Evolutionary conservation across 257 asterid genomes (phyloP), one percentile per base, ranked within the genome.

Genomic region (Jasminum sambac): DNA sequence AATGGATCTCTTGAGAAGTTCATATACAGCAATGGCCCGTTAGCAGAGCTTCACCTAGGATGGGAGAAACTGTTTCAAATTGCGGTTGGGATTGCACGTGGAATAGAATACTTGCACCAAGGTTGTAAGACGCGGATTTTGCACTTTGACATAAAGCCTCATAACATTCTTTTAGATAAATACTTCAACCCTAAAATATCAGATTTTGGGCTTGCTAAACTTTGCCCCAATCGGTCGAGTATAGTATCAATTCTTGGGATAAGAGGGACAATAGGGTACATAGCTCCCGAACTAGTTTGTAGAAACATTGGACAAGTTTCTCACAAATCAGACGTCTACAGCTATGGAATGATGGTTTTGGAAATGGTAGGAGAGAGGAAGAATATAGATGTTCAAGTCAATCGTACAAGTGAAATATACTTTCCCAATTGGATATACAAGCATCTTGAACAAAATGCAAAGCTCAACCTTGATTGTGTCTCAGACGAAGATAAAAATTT

Each of bases 61-160:
- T 38, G 72, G 75, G 72, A 52, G 5, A 73, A 48, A 40, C 11
- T 76, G 71, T 73, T 58, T 5, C 11, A 42, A 58, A 80, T 80
- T 36, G 71, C 84, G 0, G 37, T 70, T 23, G 80, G 80, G 2
- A 70, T 74, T n/a, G 80, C 67, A 34, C 64, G 62, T 23, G 84
- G 84, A 38, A 67, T 80, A 23, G 79, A 80, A 34, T 80, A 80
- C 40, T 73, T 80, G 72, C 84, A 80, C 36, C 59, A 52, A 55
- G 82, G 82, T 4, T 74, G 79, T 74, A 73, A 70, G 10, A 68
- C 72, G 0, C 39, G 82, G 25, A 80, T 80, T 34, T 9, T 80
- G 41, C 84, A 77, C 71, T 77, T 80, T 7, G 77, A 80, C 69
- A 80, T 80, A 48, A 80, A 80, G 39, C 81, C 81, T 55, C 84